These are phyloP conservation scores for Trichophyton benhamiae DNA, from an alignment of 2,329 filamentous ascomycete species.

Conservation along the genomic window DNA sequence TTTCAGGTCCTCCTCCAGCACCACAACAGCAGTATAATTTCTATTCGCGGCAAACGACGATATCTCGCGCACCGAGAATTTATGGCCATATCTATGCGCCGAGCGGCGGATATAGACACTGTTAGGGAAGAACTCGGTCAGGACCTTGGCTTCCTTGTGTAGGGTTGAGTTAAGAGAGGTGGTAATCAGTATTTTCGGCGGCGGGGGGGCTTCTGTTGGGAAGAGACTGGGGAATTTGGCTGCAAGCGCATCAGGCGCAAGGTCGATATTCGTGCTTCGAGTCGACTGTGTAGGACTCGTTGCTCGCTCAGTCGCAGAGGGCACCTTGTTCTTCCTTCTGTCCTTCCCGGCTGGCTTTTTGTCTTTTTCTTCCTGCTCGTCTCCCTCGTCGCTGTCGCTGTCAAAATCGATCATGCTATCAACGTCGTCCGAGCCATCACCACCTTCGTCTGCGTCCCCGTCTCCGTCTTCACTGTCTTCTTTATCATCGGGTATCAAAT, in stretches of 20 bases:
- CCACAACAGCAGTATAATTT: conserved; percentile 69
- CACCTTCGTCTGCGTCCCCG: conserved; percentile 12
- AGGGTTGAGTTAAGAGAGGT: conserved; percentile 81
- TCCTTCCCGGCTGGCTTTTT: conserved; percentile 26
- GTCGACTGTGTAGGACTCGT: conserved; percentile 45
- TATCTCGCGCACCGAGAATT: conserved; percentile 87
- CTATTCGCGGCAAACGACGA: conserved; percentile 70
- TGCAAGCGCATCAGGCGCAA: conserved; percentile 49
- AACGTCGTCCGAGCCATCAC: conserved; percentile 42
- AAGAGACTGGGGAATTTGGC: conserved; percentile 51
- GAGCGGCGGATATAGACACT: conserved; percentile 72
- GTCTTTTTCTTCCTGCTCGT: conserved; percentile 39
- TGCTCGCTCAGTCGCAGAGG: conserved; percentile 37
- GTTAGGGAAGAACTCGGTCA: conserved; percentile 73
- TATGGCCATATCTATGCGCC: conserved; percentile 70
- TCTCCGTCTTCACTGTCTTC: conserved; percentile 29
- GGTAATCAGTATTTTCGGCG: conserved; percentile 81
- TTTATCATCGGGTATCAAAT: conserved; percentile 27
- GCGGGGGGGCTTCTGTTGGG: conserved; percentile 38
- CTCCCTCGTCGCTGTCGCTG: conserved; percentile 42
- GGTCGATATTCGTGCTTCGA: conserved; percentile 46
- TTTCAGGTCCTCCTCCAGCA: conserved; percentile 84
- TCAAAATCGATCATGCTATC: conserved; percentile 66
- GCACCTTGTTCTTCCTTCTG: conserved; percentile 23
- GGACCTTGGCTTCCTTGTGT: conserved; percentile 66